Evolutionary conservation across 257 asterid species (phyloP), one percentile per base, ranked within the genome.

Genomic region (Gentiana straminea): DNA sequence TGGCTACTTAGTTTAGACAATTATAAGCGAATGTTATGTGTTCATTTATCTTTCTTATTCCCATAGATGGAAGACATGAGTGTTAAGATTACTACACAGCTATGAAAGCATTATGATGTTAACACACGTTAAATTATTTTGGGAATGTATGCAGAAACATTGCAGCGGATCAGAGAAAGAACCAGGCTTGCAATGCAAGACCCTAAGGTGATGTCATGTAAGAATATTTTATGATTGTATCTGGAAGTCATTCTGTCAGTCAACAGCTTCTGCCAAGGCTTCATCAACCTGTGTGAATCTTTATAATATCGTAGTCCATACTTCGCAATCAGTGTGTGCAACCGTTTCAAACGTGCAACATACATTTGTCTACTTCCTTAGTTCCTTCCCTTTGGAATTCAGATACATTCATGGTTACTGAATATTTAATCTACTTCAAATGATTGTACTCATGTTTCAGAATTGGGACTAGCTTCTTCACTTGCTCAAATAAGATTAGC

Each of bases 161-260:
- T 84, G 49, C 80, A 66, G 80, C 70, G 70, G 82, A 92, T 92
- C 58, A 79, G 68, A 78, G 97, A 88, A 74, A 81, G 83, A 74
- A 87, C 98, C 39, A 78, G 77, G 73, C 79, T 87, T 70, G 98
- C 98, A 46, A 91, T 91, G 98, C 94, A 83, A 84, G 83, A 87
- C 70, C 98, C 98, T 81, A 88, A 91, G 95, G 98, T 87, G 98
- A 91, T 76, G 94, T 83, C 85, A 87, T 82, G 94, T 84, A 82
- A 78, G 86, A 69, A 70, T 64, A 41, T 60, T 35, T 44, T 24
- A 35, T 38, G 15, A 53, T 41, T 41, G 46, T 41, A 41, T 41
- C 7, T 41, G 24, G 24, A 24, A 24, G 24, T 24, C 24, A 24
- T 24, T 24, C 24, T 24, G 24, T 24, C 24, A 24, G 24, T 24